These are phyloP conservation scores for Diplosphaera chodatii DNA, from an alignment of 139 green algal species.

Conservation along the genomic window DNA sequence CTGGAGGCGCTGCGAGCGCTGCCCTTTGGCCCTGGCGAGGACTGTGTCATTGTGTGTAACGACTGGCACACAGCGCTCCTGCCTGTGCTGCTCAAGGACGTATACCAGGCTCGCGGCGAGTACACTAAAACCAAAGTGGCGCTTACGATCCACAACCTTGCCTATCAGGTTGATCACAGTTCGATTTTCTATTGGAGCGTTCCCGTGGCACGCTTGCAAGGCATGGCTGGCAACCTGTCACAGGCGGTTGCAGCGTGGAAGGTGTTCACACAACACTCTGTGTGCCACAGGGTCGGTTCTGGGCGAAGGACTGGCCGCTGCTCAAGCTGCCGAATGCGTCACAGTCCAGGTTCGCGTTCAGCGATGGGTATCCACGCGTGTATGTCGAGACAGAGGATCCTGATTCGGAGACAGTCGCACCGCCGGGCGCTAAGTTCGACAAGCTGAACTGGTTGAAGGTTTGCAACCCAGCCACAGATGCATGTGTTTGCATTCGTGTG, in stretches of 20 bases:
- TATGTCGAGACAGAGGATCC: slow-evolving; percentile 43
- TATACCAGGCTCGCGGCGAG: slow-evolving; percentile 69
- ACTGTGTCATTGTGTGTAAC: slow-evolving; percentile 91
- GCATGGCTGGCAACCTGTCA: too few species aligned
- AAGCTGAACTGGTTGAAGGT: slow-evolving; percentile 99
- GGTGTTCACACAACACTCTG: too few species aligned
- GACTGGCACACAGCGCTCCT: slow-evolving; percentile 82
- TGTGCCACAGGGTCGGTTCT: slow-evolving; percentile 91
- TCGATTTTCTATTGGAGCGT: too few species aligned
- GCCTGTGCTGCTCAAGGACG: slow-evolving; percentile 85
- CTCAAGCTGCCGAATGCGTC: slow-evolving; percentile 64
- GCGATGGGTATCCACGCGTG: slow-evolving; percentile 75
- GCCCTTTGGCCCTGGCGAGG: slow-evolving; percentile 86
- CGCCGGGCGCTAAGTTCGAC: slow-evolving; percentile 39
- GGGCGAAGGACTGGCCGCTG: slow-evolving; percentile 60
- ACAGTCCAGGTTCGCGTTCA: slow-evolving; percentile 68
- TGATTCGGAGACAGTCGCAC: slow-evolving; percentile 14
- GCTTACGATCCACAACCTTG: slow-evolving; percentile 96
- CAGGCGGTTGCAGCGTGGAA: too few species aligned
- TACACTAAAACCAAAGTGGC: slow-evolving; percentile 77
- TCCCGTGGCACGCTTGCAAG: too few species aligned
- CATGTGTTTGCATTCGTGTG: too few species aligned
- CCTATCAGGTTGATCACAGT: slow-evolving; percentile 69
- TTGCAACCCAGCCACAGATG: too few species aligned
- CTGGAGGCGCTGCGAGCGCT: slow-evolving; percentile 65